phyloP scores from a whole-genome alignment of 176 grass and related monocot species.

The Olyra latifolia region DNA sequence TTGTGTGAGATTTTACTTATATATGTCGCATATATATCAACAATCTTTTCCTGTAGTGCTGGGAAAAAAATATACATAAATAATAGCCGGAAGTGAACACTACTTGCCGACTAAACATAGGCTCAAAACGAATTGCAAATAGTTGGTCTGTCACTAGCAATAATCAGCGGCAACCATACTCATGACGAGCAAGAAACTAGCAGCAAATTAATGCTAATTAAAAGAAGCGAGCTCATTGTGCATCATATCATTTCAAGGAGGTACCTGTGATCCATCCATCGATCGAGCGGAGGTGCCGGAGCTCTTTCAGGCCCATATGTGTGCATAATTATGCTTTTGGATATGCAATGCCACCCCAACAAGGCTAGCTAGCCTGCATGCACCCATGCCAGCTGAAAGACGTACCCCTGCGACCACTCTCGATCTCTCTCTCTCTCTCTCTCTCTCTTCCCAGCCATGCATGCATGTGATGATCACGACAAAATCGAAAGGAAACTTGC shows the following conservation, averaged over 20 bases:
- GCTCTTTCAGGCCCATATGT: conserved; percentile 2
- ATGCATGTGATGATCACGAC: conserved; percentile 13
- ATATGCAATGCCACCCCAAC: neutral
- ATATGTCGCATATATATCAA: too few species aligned
- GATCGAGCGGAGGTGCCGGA: conserved; percentile 3
- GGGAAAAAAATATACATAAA: too few species aligned
- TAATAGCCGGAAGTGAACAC: too few species aligned
- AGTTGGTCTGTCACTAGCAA: conserved; percentile 16
- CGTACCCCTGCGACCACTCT: neutral
- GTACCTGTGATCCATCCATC: neutral
- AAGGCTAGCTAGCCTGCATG: neutral
- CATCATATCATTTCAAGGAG: neutral
- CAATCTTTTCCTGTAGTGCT: too few species aligned
- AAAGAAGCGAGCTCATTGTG: neutral
- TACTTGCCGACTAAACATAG: neutral
- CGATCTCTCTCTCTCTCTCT: neutral
- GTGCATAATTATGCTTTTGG: neutral
- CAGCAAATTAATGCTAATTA: too few species aligned
- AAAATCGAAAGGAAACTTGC: neutral
- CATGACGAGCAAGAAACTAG: too few species aligned
- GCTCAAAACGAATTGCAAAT: neutral
- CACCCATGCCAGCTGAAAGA: conserved; percentile 4
- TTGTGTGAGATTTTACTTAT: too few species aligned
- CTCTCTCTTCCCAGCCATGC: neutral
- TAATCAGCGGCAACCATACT: neutral